Conservation (phyloP, 2,329 filamentous ascomycete genomes). For the Talaromyces sp. region DNA sequence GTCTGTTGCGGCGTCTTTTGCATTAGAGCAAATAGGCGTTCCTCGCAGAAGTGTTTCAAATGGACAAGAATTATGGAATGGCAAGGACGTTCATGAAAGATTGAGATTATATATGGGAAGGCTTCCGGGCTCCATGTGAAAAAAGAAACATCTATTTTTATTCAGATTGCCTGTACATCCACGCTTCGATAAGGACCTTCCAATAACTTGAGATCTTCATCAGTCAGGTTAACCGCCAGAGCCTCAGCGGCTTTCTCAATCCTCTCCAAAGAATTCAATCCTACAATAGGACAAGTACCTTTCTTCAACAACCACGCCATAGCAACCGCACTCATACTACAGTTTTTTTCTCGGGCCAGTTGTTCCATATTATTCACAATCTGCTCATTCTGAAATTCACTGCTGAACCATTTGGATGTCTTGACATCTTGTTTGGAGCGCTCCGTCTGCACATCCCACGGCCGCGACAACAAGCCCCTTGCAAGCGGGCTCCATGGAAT, state of each 20-base stretch:
- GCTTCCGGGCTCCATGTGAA: too few species aligned
- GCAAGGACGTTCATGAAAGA: background rate
- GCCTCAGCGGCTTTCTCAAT: conserved; percentile 18
- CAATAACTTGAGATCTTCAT: background rate
- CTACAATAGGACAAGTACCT: conserved; percentile 25
- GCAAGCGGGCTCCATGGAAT: conserved; percentile 29
- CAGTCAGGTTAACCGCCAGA: background rate
- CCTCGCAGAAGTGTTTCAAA: background rate
- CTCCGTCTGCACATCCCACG: conserved; percentile 22
- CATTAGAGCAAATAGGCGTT: conserved; percentile 17
- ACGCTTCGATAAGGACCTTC: conserved; percentile 8
- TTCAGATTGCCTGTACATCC: conserved; percentile 5
- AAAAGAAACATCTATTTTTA: background rate
- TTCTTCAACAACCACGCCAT: conserved; percentile 26
- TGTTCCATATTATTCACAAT: conserved; percentile 22
- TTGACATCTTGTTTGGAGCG: conserved; percentile 21
- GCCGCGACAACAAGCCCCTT: conserved; percentile 30
- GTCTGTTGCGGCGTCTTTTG: conserved; percentile 34
- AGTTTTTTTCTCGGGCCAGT: conserved; percentile 20
- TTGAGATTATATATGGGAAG: background rate
- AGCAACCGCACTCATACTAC: conserved; percentile 25
- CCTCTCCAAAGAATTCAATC: conserved; percentile 25
- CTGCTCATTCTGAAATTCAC: conserved; percentile 19
- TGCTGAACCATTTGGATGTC: conserved; percentile 21
- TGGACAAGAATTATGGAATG: conserved; percentile 1